Evolutionary conservation across 169 alveolate species (phyloP), one percentile per base, ranked within the genome.

Genomic region (Cryptosporidium canis): DNA sequence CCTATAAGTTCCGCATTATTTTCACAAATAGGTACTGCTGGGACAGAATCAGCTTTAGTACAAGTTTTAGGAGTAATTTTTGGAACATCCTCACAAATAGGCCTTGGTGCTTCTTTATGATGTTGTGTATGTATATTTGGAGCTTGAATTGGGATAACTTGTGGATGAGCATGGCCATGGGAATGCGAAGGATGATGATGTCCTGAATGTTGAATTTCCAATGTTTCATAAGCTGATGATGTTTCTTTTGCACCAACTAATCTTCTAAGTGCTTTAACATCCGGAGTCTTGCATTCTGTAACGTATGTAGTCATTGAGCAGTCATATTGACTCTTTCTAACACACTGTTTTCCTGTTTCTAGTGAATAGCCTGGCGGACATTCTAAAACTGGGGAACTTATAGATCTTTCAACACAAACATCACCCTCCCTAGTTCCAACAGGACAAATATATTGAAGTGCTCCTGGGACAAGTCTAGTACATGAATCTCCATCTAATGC

Each of bases 271-370:
- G 87, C 87, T 29, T 77, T 77, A 21, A 31, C 72, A 37, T 77
- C 87, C 11, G 87, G 87, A 9, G 87, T 77, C 24, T 41, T 55
- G 44, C 87, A 77, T 43, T 77, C 87, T 31, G 87, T 77, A 41
- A 77, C 87, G 33, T 77, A 77, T 24, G 87, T 77, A 58, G 87
- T 77, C 37, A 63, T 31, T 35, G 87, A 77, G 61, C 87, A 77
- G 66, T 77, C 87, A 77, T 77, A 77, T 27, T 77, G 87, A 58
- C 87, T 77, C 41, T 77, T 77, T 61, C 72, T 77, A 27, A 77
- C 87, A 61, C 87, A 77, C 37, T 77, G 87, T 61, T 77, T 77
- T 21, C 87, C 87, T n/a, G 77, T 77, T 41, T 77, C 87, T n/a
- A 77, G 47, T 58, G 72, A 77, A 77, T 77, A 77, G 16, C 87